phyloP scores from a whole-genome alignment of 768 basidiomycete genomes.

The Cytidiella melzeri region DNA sequence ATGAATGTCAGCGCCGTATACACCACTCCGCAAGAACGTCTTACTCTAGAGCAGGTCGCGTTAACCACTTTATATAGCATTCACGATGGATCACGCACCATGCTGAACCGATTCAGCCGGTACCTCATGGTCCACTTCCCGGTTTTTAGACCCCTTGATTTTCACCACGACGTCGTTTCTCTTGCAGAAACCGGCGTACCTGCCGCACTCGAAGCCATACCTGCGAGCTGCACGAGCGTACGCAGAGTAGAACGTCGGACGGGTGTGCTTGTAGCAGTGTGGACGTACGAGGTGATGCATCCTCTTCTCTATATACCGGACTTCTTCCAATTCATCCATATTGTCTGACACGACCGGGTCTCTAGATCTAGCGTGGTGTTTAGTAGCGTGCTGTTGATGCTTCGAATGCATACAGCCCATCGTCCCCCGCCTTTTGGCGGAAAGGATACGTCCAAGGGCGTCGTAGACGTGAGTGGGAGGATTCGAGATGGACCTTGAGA shows the following conservation, averaged over 20 bases:
- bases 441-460: no score
- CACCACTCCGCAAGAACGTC: no score
- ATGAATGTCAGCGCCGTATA: no score
- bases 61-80: no score
- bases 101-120: conserved; percentile 26
- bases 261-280: conserved; percentile 15
- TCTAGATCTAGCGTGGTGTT: not conserved
- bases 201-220: conserved; percentile 23
- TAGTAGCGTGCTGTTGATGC: conserved; percentile 2
- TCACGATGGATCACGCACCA: no score
- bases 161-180: conserved; percentile 26
- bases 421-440: no score
- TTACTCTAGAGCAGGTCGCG: no score
- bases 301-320: conserved; percentile 1
- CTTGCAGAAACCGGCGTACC: conserved; percentile 23
- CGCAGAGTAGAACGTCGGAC: conserved; percentile 24
- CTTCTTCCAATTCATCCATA: no score
- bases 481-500: no score
- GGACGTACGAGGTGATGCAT: conserved; percentile 22
- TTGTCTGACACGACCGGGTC: no score
- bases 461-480: no score
- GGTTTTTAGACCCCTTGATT: conserved; percentile 18
- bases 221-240: conserved; percentile 26
- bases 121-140: conserved; percentile 23
- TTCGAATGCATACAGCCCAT: conserved; percentile 9